phyloP scores from a whole-genome alignment of 2,329 filamentous ascomycete genomes.

The Cercospora citrullina region DNA sequence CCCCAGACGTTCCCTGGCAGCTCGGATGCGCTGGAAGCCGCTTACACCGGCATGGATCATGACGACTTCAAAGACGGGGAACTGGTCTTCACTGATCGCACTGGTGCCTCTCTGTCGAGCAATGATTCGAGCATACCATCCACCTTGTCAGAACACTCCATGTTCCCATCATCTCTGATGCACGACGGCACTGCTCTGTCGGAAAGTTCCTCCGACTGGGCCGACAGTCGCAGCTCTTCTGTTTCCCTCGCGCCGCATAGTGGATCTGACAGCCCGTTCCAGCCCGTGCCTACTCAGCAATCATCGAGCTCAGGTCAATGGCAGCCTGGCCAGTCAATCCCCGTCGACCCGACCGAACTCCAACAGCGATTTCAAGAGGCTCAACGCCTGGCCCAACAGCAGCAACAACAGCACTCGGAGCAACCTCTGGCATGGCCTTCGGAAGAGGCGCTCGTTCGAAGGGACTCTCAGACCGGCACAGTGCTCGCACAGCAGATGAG shows the following conservation, averaged over 20 bases:
- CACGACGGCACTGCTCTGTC: conserved; percentile 31
- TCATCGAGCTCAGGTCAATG: conserved; percentile 34
- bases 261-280: conserved; percentile 18
- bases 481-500: conserved; percentile 41
- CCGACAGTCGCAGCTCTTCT: conserved; percentile 38
- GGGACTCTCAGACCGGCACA: conserved; percentile 35
- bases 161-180: conserved; percentile 32
- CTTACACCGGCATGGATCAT: conserved; percentile 28
- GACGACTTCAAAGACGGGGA: conserved; percentile 29
- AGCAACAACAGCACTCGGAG: conserved; percentile 26
- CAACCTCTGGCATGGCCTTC: conserved; percentile 37
- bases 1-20: conserved; percentile 24
- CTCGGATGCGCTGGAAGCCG: conserved; percentile 27
- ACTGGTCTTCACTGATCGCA: conserved; percentile 25
- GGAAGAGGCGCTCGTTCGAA: conserved; percentile 36
- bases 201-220: conserved; percentile 34
- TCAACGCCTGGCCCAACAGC: conserved; percentile 23
- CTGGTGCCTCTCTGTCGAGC: conserved; percentile 31
- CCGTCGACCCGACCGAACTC: conserved; percentile 38
- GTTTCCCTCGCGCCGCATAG: conserved; percentile 26
- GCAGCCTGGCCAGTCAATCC: conserved; percentile 41
- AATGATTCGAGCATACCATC: conserved; percentile 35
- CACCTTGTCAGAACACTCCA: conserved; percentile 31
- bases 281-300: conserved; percentile 20
- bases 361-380: conserved; percentile 40